Base-by-base conservation (phyloP, 2,329 filamentous ascomycete genomes). In the Hypoxylon rubiginosum region DNA sequence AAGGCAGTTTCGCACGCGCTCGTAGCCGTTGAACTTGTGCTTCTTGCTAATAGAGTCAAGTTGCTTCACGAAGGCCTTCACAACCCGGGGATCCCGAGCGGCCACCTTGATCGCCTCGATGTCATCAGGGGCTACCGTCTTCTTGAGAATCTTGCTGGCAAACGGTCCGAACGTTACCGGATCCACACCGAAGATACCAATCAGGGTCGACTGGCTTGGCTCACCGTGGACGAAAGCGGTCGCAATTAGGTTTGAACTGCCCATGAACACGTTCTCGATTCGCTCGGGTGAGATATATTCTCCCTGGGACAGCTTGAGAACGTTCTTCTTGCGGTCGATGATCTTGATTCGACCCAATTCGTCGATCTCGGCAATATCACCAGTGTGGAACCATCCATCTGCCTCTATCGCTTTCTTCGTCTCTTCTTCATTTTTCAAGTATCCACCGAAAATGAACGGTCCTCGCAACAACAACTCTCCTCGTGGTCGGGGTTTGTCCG, bases 221-320 rank as follows among this genome's bases (percentile, higher is more conserved):
- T 98, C 95, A 43, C 96, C 96, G 81, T 99, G 95, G 26, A 98
- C 92, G 76, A 93, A 97, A 2, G 91, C 94, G 76, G 91, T 91
- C 21, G 90, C 87, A 26, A 98, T 82, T 72, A 94, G 90, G 70
- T 88, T 91, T 68, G 90, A 90, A 81, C 91, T 94, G 68, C 92
- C 93, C 68, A 97, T 85, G 79, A 94, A 97, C 36, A 97, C 91
- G 78, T 97, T 97, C 84, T 99, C 96, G 76, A 99, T 93, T 62
- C 94, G 92, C 82, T 99, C 96, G 13, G 96, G 96, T 1, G 94
- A 97, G 75, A 99, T 93, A 82, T 99, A 99, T 82, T 99, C 96
- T 79, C 96, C 96, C 81, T 99, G 96, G 0, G 95, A 91, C 60
- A 99, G 88, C 86, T 99, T 99, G 77, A 99, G 89, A n/a, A 99